These are phyloP conservation scores for Aegilops speltoides DNA, from an alignment of 176 grass and related monocot genomes.

Conservation along the genomic window DNA sequence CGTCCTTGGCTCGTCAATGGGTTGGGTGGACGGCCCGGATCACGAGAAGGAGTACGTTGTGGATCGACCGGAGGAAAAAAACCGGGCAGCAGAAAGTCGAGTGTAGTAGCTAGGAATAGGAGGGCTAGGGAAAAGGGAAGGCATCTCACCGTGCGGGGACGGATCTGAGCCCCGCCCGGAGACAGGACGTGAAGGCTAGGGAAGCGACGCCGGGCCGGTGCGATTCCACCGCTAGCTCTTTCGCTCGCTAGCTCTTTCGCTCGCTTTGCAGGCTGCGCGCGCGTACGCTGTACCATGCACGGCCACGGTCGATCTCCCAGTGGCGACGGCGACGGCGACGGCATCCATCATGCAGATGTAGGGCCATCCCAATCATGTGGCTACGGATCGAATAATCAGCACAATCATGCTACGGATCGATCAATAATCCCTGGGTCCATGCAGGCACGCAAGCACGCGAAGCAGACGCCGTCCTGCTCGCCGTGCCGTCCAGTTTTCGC, in stretches of 20 bases:
- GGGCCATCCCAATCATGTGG: conserved; percentile 5
- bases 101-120: neutral
- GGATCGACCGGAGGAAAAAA: too few species aligned
- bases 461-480: neutral
- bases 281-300: neutral
- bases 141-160: neutral
- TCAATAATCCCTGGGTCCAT: neutral
- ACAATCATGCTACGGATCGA: neutral
- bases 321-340: neutral
- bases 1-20: neutral
- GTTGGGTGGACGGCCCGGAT: neutral
- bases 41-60: neutral
- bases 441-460: neutral
- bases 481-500: neutral
- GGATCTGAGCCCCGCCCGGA: neutral
- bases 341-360: neutral
- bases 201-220: neutral
- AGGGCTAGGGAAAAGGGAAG: too few species aligned
- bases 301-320: neutral
- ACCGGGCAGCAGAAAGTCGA: neutral
- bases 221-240: neutral
- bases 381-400: neutral
- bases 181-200: neutral
- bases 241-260: too few species aligned
- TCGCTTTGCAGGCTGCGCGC: neutral